Base-by-base conservation (phyloP, 257 asterid genomes). In the Datura wrightii region DNA sequence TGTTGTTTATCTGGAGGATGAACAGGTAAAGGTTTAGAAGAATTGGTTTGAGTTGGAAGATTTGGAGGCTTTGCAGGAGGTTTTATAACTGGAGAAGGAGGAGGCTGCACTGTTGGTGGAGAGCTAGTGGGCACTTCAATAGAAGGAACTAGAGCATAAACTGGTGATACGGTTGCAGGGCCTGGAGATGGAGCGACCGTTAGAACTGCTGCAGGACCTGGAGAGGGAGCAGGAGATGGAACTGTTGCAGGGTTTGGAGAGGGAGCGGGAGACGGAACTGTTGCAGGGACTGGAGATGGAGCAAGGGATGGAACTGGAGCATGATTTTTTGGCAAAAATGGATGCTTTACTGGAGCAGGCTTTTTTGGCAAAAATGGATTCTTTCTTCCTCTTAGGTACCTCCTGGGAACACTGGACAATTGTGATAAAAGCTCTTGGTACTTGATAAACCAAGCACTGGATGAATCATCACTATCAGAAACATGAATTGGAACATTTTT, bases 401-500 rank as follows among this genome's bases (percentile, higher is more conserved):
- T 92, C 90, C 98, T 90, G 8, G 97, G 97, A 87, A 88, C 84
- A 19, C 82, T 24, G 37, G 87, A 76, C 90, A 89, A 87, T 56
- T 50, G 82, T 44, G 92, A 80, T 62, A 89, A 62, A 82, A 87
- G 79, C 59, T 88, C 89, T 72, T 85, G 88, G 78, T 74, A 87
- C 79, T 69, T 87, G 80, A 62, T 41, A 19, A 85, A 54, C 87
- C 72, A 50, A 55, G 79, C 67, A 24, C 72, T 13, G 10, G 83
- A 82, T 63, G 44, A 79, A 10, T 60, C 78, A 2, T 55, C 85
- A 60, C 50, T 34, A 24, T 41, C 34, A 63, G 83, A 76, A 79
- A 78, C 71, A 85, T 58, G 78, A 79, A 36, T 2, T 19, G 67
- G 88, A 53, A 84, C 72, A 2, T 69, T 81, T 86, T 85, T 82